Percentiles rank a stretch among this genome's conserved stretches.
Conservation (phyloP, 2,329 filamentous ascomycete species). For the Calonectria leucothoes region DNA sequence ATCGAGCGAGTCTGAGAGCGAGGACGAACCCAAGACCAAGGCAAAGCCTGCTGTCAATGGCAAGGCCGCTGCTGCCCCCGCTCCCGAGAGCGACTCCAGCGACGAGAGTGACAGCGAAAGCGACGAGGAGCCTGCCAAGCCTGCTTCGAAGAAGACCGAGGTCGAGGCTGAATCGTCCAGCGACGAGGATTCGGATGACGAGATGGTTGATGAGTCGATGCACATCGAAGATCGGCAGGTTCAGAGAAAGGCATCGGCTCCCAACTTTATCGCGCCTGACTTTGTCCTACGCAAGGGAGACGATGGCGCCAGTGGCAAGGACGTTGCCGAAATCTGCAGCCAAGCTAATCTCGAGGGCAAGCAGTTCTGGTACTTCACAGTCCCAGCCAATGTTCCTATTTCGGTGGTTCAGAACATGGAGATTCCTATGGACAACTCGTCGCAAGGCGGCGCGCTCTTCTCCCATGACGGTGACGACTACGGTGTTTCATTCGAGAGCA, state of each 20-base stretch:
- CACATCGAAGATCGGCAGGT: constrained; percentile 49
- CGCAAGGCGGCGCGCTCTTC: constrained; percentile 66
- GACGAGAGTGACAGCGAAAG: constrained; percentile 40
- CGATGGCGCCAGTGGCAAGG: constrained; percentile 52
- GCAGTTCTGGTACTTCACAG: constrained; percentile 85
- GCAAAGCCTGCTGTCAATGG: constrained; percentile 30
- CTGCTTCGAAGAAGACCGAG: constrained; percentile 25
- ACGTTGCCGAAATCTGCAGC: constrained; percentile 67
- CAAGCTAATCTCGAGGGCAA: constrained; percentile 73
- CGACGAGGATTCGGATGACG: constrained; percentile 43
- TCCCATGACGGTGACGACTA: constrained; percentile 74
- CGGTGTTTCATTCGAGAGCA: constrained; percentile 65
- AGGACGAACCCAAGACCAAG: constrained; percentile 33
- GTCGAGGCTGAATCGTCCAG: constrained; percentile 24
- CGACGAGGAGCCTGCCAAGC: constrained; percentile 28
- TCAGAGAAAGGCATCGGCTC: constrained; percentile 51
- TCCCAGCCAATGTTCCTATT: constrained; percentile 76
- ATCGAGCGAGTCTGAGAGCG: constrained; percentile 44
- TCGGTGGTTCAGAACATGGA: constrained; percentile 73
- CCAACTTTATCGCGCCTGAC: constrained; percentile 61
- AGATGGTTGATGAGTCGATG: constrained; percentile 54
- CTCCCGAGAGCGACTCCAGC: constrained; percentile 36
- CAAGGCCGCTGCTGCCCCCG: constrained; percentile 19
- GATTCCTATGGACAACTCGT: constrained; percentile 67
- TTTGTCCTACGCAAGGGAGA: constrained; percentile 64